Evolutionary conservation across 2,329 filamentous ascomycete species (phyloP), one percentile per base, ranked within the genome.

Genomic region (Diaporthe sp.): DNA sequence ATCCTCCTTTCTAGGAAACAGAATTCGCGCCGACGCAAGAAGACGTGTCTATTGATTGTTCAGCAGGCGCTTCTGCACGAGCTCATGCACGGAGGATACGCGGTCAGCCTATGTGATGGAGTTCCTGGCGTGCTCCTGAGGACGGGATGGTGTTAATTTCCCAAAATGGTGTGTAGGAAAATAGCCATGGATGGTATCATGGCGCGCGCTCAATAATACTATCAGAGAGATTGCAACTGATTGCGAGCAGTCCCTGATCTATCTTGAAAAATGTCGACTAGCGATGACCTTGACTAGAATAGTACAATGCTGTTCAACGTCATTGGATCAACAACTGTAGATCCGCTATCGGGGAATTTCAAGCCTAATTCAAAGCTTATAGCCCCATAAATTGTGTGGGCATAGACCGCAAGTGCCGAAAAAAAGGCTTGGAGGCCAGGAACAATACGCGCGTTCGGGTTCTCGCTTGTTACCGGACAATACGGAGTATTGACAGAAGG

Each of bases 301-400:
- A 30, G 35, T 39, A 22, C 4, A 68, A 27, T 39, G 12, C 5
- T 15, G 7, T 12, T 12, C 44, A 5, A 35, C 44, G 30, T 37
- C 44, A 66, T 66, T 51, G 30, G 63, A 19, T 39, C 44, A 37
- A 1, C 44, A 51, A 1, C 32, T 37, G 13, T 51, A 10, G 30
- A 53, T 22, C 63, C 47, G 7, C 44, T 13, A 7, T 55, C 72
- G 66, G 72, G 42, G 35, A 30, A 59, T 71, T 66, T 66, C 58
- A 71, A 74, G 68, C 42, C 68, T 74, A 71, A 27, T 42, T n/a
- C 47, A 10, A 68, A 66, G 47, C 72, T 63, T 74, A 61, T 53
- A 50, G 50, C 50, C 22, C 53, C 50, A 55, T 58, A 58, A 27
- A 39, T 37, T 27, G 2, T 22, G 17, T 22, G 47, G 17, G 25